Percentiles rank a stretch among this genome's conserved stretches.
Conservation (phyloP, 805 yeast genomes). For the Teunomyces atbi region DNA sequence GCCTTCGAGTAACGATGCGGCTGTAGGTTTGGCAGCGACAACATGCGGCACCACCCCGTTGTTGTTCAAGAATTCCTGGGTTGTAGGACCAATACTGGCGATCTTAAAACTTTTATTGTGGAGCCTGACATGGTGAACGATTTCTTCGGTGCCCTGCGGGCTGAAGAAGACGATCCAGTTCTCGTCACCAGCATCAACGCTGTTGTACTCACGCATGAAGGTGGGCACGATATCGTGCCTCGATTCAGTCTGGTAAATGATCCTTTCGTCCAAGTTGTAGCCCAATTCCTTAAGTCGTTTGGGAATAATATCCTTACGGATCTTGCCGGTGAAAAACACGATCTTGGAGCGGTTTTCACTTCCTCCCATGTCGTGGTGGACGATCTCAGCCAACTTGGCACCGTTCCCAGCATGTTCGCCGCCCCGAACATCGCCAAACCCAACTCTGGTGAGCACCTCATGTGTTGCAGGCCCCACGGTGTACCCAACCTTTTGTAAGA, state of each 20-base stretch:
- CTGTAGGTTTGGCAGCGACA: slow-evolving; percentile 72
- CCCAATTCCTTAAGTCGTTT: slow-evolving; percentile 46
- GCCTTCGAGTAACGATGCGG: slow-evolving; percentile 38
- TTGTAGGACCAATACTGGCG: slow-evolving; percentile 94
- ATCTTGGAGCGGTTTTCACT: slow-evolving; percentile 29
- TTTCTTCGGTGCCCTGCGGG: slow-evolving; percentile 78
- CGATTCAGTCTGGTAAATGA: slow-evolving; percentile 67
- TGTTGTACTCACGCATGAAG: slow-evolving; percentile 18
- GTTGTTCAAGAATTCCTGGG: slow-evolving; percentile 56
- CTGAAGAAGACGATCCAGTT: slow-evolving; percentile 86
- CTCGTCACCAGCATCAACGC: slow-evolving; percentile 10
- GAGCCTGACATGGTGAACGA: slow-evolving; percentile 43
- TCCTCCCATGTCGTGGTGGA: slow-evolving; percentile 33
- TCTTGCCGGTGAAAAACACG: slow-evolving; percentile 82
- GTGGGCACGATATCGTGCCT: slow-evolving; percentile 45
- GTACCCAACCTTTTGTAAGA: slow-evolving; percentile 57
- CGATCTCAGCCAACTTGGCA: slow-evolving; percentile 59
- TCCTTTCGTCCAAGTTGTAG: slow-evolving; percentile 51
- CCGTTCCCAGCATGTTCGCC: slow-evolving; percentile 85
- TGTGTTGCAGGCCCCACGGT: slow-evolving; percentile 94
- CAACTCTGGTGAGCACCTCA: slow-evolving; percentile 52
- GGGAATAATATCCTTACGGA: slow-evolving; percentile 80
- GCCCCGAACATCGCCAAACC: slow-evolving; percentile 69
- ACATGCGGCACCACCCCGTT: slow-evolving; percentile 58
- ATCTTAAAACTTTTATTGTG: slow-evolving; percentile 25